phyloP scores from a whole-genome alignment of 2,329 filamentous ascomycete species.

The Parastagonospora nodorum region DNA sequence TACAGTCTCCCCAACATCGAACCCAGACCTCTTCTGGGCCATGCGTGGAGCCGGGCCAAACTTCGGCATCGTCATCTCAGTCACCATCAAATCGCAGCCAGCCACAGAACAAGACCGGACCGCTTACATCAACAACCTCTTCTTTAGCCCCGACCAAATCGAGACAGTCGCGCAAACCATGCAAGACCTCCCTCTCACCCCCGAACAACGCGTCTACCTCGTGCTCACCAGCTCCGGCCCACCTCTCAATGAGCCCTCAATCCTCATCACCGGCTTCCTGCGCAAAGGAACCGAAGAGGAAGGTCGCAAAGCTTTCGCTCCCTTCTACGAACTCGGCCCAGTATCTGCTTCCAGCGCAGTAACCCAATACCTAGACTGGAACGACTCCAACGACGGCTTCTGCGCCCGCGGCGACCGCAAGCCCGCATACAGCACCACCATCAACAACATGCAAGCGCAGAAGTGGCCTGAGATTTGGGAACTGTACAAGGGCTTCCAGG shows the following conservation, averaged over 20 bases:
- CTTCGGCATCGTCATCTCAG: constrained; percentile 43
- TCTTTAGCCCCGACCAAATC: constrained; percentile 34
- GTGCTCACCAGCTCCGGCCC: constrained; percentile 36
- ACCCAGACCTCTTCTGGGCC: constrained; percentile 45
- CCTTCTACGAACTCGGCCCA: constrained; percentile 43
- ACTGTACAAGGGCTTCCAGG: constrained; percentile 45
- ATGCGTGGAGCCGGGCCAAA: constrained; percentile 45
- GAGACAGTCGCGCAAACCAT: constrained; percentile 43
- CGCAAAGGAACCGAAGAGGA: constrained; percentile 39
- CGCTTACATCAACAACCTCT: constrained; percentile 32
- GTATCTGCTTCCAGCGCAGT: constrained; percentile 24
- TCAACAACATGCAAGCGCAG: constrained; percentile 41
- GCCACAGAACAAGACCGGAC: constrained; percentile 24
- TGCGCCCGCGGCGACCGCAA: constrained; percentile 48
- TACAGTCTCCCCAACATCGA: constrained; percentile 29
- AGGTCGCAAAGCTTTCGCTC: constrained; percentile 41
- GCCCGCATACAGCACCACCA: constrained; percentile 44
- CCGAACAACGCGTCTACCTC: constrained; percentile 45
- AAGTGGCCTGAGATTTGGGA: constrained; percentile 50
- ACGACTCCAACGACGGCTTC: constrained; percentile 45
- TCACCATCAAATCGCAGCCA: constrained; percentile 45
- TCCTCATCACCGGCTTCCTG: constrained; percentile 41
- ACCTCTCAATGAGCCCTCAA: constrained; percentile 22
- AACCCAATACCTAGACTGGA: constrained; percentile 47
- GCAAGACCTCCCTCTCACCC: constrained; percentile 43